Conservation (phyloP, 2,329 filamentous ascomycete species). For the Chaetomium olivaceum region DNA sequence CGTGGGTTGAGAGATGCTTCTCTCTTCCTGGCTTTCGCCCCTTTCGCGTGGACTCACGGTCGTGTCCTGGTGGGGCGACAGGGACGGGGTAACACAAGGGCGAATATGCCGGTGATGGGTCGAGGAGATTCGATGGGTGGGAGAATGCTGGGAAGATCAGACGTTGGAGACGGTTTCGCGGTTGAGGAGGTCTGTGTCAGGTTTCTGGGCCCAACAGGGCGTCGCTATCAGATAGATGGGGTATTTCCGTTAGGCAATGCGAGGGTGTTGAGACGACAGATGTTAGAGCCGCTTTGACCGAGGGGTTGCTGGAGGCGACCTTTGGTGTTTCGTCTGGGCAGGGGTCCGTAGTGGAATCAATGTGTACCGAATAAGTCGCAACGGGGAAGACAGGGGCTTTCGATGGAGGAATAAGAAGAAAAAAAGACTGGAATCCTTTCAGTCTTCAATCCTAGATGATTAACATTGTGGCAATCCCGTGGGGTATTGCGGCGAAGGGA, state of each 20-base stretch:
- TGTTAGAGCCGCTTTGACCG: constrained; percentile 49
- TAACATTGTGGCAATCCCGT: not conserved
- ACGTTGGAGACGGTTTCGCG: constrained; percentile 51
- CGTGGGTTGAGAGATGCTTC: not conserved
- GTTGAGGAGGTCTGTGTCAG: constrained; percentile 42
- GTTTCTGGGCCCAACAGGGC: constrained; percentile 32
- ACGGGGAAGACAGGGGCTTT: not conserved
- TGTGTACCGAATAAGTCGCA: not conserved
- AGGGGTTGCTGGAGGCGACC: constrained; percentile 38
- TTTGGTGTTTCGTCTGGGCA: constrained; percentile 44
- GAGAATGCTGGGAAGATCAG: constrained; percentile 42
- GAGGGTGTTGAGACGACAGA: constrained; percentile 45
- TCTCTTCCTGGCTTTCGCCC: not conserved
- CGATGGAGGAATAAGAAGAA: not conserved
- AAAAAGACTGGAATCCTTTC: not conserved
- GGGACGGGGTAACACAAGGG: not conserved
- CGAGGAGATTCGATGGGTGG: constrained; percentile 19
- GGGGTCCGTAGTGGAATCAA: constrained; percentile 30
- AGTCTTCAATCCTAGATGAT: not conserved
- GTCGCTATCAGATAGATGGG: constrained; percentile 36
- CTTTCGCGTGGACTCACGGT: not conserved
- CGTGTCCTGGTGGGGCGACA: constrained; percentile 19
- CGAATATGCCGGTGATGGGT: constrained; percentile 9
- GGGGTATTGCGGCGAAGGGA: constrained; percentile 12
- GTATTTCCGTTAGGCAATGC: constrained; percentile 34